Conservation (phyloP, 1,284 basidiomycete species). For the Ganoderma multipileum region DNA sequence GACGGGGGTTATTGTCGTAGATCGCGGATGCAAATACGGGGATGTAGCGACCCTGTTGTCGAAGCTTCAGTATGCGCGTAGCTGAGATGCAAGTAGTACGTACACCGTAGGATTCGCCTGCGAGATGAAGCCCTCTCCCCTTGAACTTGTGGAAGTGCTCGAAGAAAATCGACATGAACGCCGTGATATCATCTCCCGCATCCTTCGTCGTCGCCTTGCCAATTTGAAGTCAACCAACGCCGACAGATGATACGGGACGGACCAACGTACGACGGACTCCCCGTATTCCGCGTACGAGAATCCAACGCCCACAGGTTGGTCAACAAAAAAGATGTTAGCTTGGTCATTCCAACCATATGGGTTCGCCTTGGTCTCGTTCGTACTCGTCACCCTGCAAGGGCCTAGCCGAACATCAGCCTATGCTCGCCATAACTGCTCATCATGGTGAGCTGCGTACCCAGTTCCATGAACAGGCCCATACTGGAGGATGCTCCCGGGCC, state of each 20-base stretch:
- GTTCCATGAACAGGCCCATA: slow-evolving; percentile 71
- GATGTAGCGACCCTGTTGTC: slow-evolving; percentile 75
- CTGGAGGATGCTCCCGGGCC: slow-evolving; percentile 63
- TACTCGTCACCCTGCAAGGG: slow-evolving; percentile 46
- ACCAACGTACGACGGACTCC: slow-evolving; percentile 54
- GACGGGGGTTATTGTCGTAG: slow-evolving; percentile 74
- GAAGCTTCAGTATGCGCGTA: not conserved
- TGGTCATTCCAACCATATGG: slow-evolving; percentile 73
- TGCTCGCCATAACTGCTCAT: no score
- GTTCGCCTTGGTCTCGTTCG: slow-evolving; percentile 54
- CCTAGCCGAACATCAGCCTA: slow-evolving; percentile 1
- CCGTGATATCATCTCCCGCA: slow-evolving; percentile 72
- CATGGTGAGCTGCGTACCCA: slow-evolving; percentile 44
- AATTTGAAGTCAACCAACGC: not conserved
- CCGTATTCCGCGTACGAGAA: slow-evolving; percentile 79
- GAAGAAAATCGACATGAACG: slow-evolving; percentile 80
- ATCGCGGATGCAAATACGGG: slow-evolving; percentile 84
- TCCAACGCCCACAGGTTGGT: slow-evolving; percentile 69
- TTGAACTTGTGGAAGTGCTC: slow-evolving; percentile 74
- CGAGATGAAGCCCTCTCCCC: slow-evolving; percentile 72
- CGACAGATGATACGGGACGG: no score
- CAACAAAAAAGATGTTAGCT: slow-evolving; percentile 75
- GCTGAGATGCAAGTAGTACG: slow-evolving; percentile 40
- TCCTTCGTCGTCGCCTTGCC: slow-evolving; percentile 65
- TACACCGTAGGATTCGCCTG: slow-evolving; percentile 62